Percentiles rank a stretch among this genome's conserved stretches.
phyloP scores from a whole-genome alignment of 352 stramenopile species.

The Thraustochytrium striatum region DNA sequence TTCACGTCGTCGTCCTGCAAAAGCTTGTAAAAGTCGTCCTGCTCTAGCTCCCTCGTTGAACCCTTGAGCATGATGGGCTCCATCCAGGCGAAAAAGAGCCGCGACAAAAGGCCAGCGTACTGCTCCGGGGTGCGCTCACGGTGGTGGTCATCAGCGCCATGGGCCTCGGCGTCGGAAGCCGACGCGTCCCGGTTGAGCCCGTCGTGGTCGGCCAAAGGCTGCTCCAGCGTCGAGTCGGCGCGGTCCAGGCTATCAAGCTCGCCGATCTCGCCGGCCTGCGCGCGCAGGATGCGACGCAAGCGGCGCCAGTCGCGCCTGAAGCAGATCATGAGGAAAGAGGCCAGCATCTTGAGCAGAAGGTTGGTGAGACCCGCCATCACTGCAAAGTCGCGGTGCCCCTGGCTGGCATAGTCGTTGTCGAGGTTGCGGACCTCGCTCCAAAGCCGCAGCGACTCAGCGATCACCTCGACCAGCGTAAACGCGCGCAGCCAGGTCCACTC shows the following conservation, averaged over 20 bases:
- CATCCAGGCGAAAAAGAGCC: constrained; percentile 78
- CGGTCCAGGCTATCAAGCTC: background rate
- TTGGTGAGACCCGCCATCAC: background rate
- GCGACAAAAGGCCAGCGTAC: constrained; percentile 51
- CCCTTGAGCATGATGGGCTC: constrained; percentile 75
- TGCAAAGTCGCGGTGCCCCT: constrained; percentile 13
- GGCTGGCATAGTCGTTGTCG: background rate
- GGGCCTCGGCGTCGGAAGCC: background rate
- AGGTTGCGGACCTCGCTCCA: constrained; percentile 23
- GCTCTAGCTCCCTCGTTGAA: constrained; percentile 68
- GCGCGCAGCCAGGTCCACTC: constrained; percentile 30
- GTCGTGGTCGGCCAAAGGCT: background rate
- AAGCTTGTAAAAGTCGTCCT: constrained; percentile 74
- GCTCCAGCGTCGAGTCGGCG: no score
- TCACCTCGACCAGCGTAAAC: background rate
- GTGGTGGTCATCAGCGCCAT: background rate
- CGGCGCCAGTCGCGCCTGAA: constrained; percentile 36
- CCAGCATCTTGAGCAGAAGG: constrained; percentile 1
- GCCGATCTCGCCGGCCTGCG: background rate
- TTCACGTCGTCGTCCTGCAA: constrained; percentile 66
- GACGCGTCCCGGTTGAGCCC: constrained; percentile 4
- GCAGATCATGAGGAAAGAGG: constrained; percentile 32
- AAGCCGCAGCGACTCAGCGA: constrained; percentile 6
- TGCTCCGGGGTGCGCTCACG: constrained; percentile 50
- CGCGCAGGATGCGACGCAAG: constrained; percentile 8